Percentiles rank a stretch among this genome's conserved stretches.
phyloP scores from a whole-genome alignment of 208 protist species.

The Wallacemonas sp. region DNA sequence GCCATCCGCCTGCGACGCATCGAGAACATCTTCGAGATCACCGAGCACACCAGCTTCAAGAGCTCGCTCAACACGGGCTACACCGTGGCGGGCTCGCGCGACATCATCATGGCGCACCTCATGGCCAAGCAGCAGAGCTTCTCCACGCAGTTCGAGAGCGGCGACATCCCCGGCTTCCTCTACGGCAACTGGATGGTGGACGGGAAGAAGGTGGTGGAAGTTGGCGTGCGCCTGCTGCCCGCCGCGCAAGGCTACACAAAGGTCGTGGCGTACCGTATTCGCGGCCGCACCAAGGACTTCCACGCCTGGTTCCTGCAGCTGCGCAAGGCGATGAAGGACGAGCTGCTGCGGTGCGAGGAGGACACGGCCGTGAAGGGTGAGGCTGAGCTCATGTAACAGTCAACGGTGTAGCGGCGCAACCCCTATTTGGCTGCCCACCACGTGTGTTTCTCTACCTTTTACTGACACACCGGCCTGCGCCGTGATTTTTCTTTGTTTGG shows the following conservation, averaged over 20 bases:
- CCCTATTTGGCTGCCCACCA: too few species aligned
- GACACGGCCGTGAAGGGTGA: conserved; percentile 83
- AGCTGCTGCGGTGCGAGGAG: conserved; percentile 82
- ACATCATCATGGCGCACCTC: conserved; percentile 75
- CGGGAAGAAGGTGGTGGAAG: conserved; percentile 61
- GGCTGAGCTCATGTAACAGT: conserved; percentile 79
- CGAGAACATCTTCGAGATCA: conserved; percentile 76
- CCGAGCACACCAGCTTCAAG: conserved; percentile 62
- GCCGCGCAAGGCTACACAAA: conserved; percentile 78
- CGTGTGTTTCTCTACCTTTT: too few species aligned
- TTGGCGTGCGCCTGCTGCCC: conserved; percentile 69
- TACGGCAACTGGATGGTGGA: conserved; percentile 65
- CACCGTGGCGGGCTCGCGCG: conserved; percentile 70
- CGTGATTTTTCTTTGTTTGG: too few species aligned
- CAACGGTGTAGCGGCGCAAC: too few species aligned
- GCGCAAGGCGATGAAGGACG: conserved; percentile 70
- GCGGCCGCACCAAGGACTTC: conserved; percentile 78
- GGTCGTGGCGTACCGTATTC: conserved; percentile 82
- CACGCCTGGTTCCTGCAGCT: conserved; percentile 82
- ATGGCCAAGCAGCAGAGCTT: conserved; percentile 53
- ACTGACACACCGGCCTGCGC: too few species aligned
- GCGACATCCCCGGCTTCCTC: conserved; percentile 56
- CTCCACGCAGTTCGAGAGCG: conserved; percentile 65
- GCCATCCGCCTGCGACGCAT: conserved; percentile 71
- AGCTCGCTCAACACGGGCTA: conserved; percentile 75